Base-by-base conservation (phyloP, 805 yeast genomes). In the Candida patagonica region DNA sequence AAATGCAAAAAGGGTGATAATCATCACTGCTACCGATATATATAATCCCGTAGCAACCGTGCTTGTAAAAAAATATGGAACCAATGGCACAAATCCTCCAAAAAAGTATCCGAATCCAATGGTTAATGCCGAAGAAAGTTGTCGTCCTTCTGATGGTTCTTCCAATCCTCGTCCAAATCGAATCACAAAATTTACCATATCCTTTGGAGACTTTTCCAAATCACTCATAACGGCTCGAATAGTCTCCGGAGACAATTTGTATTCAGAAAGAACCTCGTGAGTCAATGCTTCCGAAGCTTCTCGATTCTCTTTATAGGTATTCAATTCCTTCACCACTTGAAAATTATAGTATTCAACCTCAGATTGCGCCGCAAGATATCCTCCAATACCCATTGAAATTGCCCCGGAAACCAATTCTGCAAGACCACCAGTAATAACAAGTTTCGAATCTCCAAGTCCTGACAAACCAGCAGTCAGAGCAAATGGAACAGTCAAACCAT, bases 331-430 rank as follows among this genome's bases (percentile, higher is more conserved):
- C 21, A 35, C 43, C 2, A 57, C 44, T 42, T 57, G 60, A 16
- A 44, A 42, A 36, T 51, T 43, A 38, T 48, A 54, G 40, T 48
- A 52, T 36, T 61, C 65, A 37, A 40, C 64, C 64, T 89, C 98
- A 10, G 88, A 77, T 59, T 80, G 81, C 31, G 98, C 98, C 23
- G 97, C 98, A 42, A 89, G 68, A 60, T 75, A 89, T 23, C 98
- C 98, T 43, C 98, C 98, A 41, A 89, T 74, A 6, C 98, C 97
- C 98, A 89, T 89, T 22, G 95, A 82, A 39, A 89, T 88, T 33
- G 97, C 94, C 36, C 98, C 98, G 5, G 95, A 83, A 3, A 89
- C 94, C 50, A 89, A 74, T 66, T 89, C 98, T 7, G 97, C 97
- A 73, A 89, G 75, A 19, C 97, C 98, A 70, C 97, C 98, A 21